Percentiles rank a stretch among this genome's conserved stretches.
Conservation (phyloP, 2,329 filamentous ascomycete species). For the Parastagonospora nodorum region DNA sequence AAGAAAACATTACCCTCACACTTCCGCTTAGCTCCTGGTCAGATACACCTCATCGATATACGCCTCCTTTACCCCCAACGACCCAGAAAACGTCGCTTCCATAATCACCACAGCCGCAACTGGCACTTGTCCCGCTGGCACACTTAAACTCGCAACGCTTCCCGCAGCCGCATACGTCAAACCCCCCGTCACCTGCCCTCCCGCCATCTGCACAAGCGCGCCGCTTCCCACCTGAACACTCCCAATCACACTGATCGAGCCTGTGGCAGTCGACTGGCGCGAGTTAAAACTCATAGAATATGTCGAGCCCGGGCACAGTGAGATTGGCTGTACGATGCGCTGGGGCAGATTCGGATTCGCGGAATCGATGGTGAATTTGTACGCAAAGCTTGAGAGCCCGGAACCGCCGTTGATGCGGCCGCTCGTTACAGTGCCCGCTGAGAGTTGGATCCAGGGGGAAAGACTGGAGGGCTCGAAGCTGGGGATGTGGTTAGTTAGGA, state of each 20-base stretch:
- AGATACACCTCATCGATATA: constrained; percentile 2
- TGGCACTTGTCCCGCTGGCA: background rate
- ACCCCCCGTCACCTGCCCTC: background rate
- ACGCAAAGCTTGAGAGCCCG: background rate
- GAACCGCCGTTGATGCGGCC: background rate
- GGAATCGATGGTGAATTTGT: background rate
- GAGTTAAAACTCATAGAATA: background rate
- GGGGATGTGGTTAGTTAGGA: background rate
- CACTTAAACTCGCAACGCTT: background rate
- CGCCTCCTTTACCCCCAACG: constrained; percentile 1
- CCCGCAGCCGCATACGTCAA: background rate
- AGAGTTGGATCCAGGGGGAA: background rate
- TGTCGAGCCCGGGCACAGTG: background rate
- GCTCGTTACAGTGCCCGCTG: background rate
- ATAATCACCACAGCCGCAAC: constrained; percentile 1
- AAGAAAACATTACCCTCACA: too few species aligned
- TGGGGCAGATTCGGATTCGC: background rate
- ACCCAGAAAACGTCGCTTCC: background rate
- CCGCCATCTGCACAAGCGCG: background rate
- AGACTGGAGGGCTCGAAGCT: constrained; percentile 1
- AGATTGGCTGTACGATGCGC: constrained; percentile 1
- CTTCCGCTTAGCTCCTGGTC: background rate
- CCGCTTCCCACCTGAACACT: background rate
- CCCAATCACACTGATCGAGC: background rate
- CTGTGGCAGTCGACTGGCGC: background rate